Conservation (phyloP, 768 basidiomycete species). For the Exsudoporus frostii region DNA sequence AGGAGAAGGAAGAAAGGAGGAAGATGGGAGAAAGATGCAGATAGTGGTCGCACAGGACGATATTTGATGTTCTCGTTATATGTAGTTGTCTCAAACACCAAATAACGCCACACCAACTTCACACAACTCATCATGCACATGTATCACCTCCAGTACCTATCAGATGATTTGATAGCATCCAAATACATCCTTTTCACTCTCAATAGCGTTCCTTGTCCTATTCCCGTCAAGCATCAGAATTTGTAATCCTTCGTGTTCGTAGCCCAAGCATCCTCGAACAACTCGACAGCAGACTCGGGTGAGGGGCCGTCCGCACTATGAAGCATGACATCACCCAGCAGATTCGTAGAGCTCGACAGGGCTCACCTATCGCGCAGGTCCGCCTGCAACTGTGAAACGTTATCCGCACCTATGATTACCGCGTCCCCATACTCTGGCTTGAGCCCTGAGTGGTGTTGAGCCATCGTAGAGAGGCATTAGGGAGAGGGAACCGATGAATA, state of each 20-base stretch:
- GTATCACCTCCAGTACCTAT: neutral
- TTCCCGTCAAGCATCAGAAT: neutral
- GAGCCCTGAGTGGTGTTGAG: neutral
- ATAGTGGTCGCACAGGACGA: slow-evolving; percentile 3
- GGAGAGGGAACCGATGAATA: neutral
- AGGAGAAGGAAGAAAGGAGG: neutral
- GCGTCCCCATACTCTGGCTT: neutral
- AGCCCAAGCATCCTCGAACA: neutral
- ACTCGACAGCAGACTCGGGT: neutral
- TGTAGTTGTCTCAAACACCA: slow-evolving; percentile 17
- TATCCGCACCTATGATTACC: neutral
- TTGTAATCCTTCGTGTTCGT: neutral
- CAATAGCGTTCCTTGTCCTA: neutral
- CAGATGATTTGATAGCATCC: neutral
- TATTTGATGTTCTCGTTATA: slow-evolving; percentile 7
- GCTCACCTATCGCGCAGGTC: neutral
- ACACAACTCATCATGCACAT: neutral
- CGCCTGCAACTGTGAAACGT: neutral
- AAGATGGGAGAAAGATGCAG: slow-evolving; percentile 9
- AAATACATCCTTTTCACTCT: neutral
- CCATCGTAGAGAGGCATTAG: neutral
- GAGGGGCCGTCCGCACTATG: neutral
- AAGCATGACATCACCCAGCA: neutral
- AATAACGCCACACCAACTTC: slow-evolving; percentile 24
- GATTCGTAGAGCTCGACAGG: neutral